phyloP scores from a whole-genome alignment of 1,284 basidiomycete species.

The Ustilago tritici region DNA sequence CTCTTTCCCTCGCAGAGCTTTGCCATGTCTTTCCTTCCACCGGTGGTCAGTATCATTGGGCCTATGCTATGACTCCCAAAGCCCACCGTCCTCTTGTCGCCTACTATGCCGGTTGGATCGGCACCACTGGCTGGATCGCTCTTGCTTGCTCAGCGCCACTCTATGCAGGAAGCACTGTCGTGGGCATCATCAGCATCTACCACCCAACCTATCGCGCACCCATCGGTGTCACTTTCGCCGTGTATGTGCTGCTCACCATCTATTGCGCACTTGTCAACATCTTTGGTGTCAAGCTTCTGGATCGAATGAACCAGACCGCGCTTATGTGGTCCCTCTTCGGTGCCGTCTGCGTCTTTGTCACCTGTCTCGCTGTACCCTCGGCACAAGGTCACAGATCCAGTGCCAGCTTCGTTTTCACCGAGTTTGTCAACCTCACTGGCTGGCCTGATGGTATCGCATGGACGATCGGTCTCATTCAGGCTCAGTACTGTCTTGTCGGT shows the following conservation, averaged over 20 bases:
- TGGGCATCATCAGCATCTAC: conserved; percentile 33
- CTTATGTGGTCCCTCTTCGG: conserved; percentile 30
- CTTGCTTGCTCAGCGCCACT: conserved; percentile 40
- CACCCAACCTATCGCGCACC: conserved; percentile 18
- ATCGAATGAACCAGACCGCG: conserved; percentile 39
- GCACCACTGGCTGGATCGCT: conserved; percentile 41
- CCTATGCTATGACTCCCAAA: conserved; percentile 34
- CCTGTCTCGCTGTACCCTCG: conserved; percentile 32
- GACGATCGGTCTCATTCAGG: conserved; percentile 47
- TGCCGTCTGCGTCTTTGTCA: conserved; percentile 37
- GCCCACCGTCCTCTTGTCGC: conserved; percentile 13
- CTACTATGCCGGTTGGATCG: conserved; percentile 41
- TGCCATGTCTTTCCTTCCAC: conserved; percentile 44
- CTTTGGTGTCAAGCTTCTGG: conserved; percentile 31
- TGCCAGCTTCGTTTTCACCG: conserved; percentile 45
- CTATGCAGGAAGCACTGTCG: conserved; percentile 25
- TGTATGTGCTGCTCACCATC: conserved; percentile 36
- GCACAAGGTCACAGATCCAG: conserved; percentile 21
- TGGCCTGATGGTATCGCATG: conserved; percentile 52
- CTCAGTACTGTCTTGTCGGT: conserved; percentile 50
- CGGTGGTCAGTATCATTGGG: conserved; percentile 53
- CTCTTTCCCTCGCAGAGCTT: conserved; percentile 38
- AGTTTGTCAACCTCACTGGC: conserved; percentile 48
- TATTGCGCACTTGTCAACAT: conserved; percentile 45
- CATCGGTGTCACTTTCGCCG: conserved; percentile 26